Evolutionary conservation across 179 eudicot species (phyloP).

Genomic region (Beta corolliflora): DNA sequence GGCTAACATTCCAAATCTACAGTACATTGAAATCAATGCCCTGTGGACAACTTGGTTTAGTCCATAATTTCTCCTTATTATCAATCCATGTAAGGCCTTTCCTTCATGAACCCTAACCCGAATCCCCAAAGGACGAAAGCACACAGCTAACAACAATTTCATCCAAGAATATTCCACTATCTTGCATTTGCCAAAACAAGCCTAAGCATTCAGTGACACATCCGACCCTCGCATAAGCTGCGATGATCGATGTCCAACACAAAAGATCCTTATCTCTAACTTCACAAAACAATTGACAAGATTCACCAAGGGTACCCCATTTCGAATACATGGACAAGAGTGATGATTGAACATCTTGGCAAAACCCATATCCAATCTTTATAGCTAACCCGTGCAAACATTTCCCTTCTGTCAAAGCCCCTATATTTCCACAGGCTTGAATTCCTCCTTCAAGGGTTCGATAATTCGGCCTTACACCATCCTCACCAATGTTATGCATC

Average conservation of each 20-base stretch:
- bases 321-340: conserved; percentile 72
- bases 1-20: conserved; percentile 48
- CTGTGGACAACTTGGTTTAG: conserved; percentile 38
- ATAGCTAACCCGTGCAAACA: conserved; percentile 63
- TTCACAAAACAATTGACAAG: conserved; percentile 50
- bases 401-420: conserved; percentile 52
- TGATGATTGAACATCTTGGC: conserved; percentile 52
- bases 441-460: conserved; percentile 78
- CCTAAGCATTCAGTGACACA: conserved; percentile 37
- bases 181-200: conserved; percentile 55
- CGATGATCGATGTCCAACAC: conserved; percentile 69
- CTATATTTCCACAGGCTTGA: conserved; percentile 67
- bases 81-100: conserved; percentile 67
- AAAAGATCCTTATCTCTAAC: conserved; percentile 55
- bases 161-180: conserved; percentile 55
- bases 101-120: conserved; percentile 49
- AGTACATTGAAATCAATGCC: conserved; percentile 74
- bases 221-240: conserved; percentile 54
- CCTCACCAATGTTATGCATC: conserved; percentile 56
- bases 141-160: conserved; percentile 64
- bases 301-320: conserved; percentile 56
- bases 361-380: conserved; percentile 49
- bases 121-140: conserved; percentile 54
- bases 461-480: conserved; percentile 55
- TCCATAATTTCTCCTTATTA: conserved; percentile 46